Evolutionary conservation across 2,329 filamentous ascomycete species (phyloP), one percentile per base, ranked within the genome.

Genomic region (Ambrosiella cleistominuta): DNA sequence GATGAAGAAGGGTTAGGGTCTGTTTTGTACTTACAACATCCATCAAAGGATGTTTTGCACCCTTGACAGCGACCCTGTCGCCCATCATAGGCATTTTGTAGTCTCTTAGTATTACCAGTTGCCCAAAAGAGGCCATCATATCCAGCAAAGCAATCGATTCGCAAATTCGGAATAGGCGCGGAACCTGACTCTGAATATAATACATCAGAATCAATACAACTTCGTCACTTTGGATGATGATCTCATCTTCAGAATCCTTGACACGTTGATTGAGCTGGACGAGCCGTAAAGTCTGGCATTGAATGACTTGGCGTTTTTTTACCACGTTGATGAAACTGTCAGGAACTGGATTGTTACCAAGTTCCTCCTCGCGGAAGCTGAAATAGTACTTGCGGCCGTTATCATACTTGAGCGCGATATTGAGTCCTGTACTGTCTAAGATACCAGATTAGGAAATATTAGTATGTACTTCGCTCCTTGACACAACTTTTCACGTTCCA

Each of bases 71-170:
- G 35, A 94, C 70, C 0, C 81, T 82, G 3, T 81, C 76, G 1
- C 78, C 79, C 35, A 91, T 71, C 52, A 85, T 78, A 0, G 89
- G 88, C 12, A 82, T 76, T 7, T 81, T 76, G 60, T 79, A 81
- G 53, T 75, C 72, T 55, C 69, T 67, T 0, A 77, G 78, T 0
- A 82, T 87, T 11, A 83, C 82, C 1, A 90, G 69, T 19, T 95
- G 82, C 0, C 80, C 83, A 67, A 95, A 94, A 0, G 85, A 79
- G 1, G 81, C 71, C 36, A 94, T 74, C 84, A 95, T 91, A 68
- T 98, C 93, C 1, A 96, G 74, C 65, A 95, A 78, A 1, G 86
- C 88, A 62, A 97, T 80, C 11, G 86, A 83, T 67, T 97, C 90
- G 63, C 88, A 93, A 45, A 94, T 80, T 58, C 83, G 83, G 70